Evolutionary conservation across 768 basidiomycete species (phyloP), one percentile per base, ranked within the genome.

Genomic region (Tricholoma terreum): DNA sequence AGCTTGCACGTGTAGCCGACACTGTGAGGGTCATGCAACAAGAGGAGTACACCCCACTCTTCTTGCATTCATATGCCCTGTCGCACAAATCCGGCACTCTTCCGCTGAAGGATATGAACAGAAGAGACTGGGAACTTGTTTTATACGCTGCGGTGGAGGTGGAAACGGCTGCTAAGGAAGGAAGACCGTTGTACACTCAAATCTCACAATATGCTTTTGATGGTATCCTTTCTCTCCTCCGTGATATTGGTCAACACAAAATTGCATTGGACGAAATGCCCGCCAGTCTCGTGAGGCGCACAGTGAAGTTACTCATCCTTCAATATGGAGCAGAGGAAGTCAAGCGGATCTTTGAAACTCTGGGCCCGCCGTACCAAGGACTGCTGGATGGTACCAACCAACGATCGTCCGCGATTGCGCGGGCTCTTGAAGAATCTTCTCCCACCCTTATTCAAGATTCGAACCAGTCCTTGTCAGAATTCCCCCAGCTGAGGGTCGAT

Each of bases 121-220:
- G 61, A 0, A 60, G 68, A 6, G 83, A 85, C 36, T 81, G 83
- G 74, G 77, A 78, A 40, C 65, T 77, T 6, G 61, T 88, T 15
- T 61, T 80, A 1, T 75, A 74, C 27, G 76, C 79, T 6, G 73
- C 79, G 3, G 63, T 72, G 7, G 67, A 75, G 24, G 65, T 74
- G 27, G 75, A 76, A 52, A 62, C 67, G 11, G 71, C 72, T 5
- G 56, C 63, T n/a, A 56, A 67, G 6, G 61, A 70, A 15, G 66
- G 63, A 8, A 69, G 65, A 35, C 68, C 67, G 19, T 42, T 60
- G 8, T 57, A 65, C 17, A 58, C 56, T 10, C 10, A 57, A 10
- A 46, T 73, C 6, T 63, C 67, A 6, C 60, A 64, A 22, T 73
- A 66, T 42, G 63, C 73, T 6, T 80, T 76, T 65, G 60, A 66